phyloP scores from a whole-genome alignment of 352 stramenopile species.

The Phytopythium mirpurense region DNA sequence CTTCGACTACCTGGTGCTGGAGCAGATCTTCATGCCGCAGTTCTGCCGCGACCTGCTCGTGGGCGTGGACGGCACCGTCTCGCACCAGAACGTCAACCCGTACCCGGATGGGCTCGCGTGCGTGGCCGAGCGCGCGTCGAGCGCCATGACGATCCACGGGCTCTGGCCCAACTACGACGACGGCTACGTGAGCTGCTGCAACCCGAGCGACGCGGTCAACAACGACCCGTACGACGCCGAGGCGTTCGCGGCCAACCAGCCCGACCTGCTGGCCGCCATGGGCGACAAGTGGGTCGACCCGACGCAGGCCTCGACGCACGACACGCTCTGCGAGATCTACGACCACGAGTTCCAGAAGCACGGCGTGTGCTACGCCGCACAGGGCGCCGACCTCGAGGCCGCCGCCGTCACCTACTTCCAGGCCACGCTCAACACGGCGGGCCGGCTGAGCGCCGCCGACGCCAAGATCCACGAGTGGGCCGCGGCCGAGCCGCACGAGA shows the following conservation, averaged over 20 bases:
- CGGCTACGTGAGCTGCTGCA: constrained; percentile 68
- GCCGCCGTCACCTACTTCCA: constrained; percentile 61
- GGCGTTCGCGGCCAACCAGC: constrained; percentile 38
- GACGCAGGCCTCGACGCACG: constrained; percentile 39
- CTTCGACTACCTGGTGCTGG: constrained; percentile 73
- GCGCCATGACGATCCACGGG: constrained; percentile 67
- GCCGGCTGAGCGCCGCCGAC: constrained; percentile 27
- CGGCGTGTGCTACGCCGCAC: constrained; percentile 65
- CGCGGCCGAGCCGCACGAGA: constrained; percentile 18
- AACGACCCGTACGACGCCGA: constrained; percentile 59
- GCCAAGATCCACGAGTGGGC: constrained; percentile 60
- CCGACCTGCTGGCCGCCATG: constrained; percentile 48
- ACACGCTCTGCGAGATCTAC: constrained; percentile 76
- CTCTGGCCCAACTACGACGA: constrained; percentile 78
- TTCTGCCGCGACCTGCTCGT: constrained; percentile 73
- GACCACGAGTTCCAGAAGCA: constrained; percentile 86
- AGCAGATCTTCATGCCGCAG: constrained; percentile 77
- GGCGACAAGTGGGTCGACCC: constrained; percentile 59
- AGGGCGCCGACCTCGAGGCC: constrained; percentile 39
- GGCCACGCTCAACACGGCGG: constrained; percentile 46
- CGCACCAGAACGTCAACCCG: constrained; percentile 70
- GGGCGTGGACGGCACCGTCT: constrained; percentile 69
- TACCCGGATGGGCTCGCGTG: constrained; percentile 57
- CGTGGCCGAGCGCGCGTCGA: constrained; percentile 30
- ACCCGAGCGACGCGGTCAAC: constrained; percentile 41